phyloP scores from a whole-genome alignment of 2,329 filamentous ascomycete species.

The Pestalotiopsis sp. region DNA sequence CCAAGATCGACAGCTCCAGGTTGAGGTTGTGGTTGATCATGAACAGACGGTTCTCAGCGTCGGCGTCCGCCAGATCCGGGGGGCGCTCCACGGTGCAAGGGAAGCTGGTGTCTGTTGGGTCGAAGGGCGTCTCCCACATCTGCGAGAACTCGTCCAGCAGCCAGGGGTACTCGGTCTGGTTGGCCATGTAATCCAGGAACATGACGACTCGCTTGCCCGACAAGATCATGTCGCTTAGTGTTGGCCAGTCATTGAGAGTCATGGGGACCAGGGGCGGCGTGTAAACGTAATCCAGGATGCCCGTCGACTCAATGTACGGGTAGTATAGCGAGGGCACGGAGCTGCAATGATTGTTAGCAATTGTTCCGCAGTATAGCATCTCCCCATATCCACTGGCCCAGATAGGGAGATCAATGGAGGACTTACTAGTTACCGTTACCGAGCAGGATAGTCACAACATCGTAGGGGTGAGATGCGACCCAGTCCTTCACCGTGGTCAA shows the following conservation, averaged over 20 bases:
- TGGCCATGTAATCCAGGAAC: constrained; percentile 84
- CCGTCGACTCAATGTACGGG: constrained; percentile 69
- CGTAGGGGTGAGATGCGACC: constrained; percentile 78
- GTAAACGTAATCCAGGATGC: constrained; percentile 75
- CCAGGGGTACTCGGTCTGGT: constrained; percentile 80
- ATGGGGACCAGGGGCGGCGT: constrained; percentile 72
- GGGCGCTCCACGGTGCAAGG: constrained; percentile 81
- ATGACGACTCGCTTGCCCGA: constrained; percentile 72
- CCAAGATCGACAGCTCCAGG: constrained; percentile 70
- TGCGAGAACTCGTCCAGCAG: constrained; percentile 86
- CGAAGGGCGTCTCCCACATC: constrained; percentile 90
- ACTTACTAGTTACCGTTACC: constrained; percentile 74
- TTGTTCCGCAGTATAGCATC: neutral
- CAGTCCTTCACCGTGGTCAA: constrained; percentile 70
- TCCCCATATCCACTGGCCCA: neutral
- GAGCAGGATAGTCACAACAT: constrained; percentile 85
- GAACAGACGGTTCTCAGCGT: constrained; percentile 68
- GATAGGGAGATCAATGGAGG: neutral
- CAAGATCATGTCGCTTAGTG: constrained; percentile 75
- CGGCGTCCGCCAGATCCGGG: constrained; percentile 58
- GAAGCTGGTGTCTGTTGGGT: constrained; percentile 65
- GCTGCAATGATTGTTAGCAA: constrained; percentile 19
- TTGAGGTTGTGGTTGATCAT: constrained; percentile 93
- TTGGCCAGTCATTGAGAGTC: constrained; percentile 79
- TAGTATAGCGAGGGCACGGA: constrained; percentile 66